Percentiles rank a stretch among this genome's conserved stretches.
phyloP scores from a whole-genome alignment of 2,329 filamentous ascomycete genomes.

The Xylariaceae sp. region DNA sequence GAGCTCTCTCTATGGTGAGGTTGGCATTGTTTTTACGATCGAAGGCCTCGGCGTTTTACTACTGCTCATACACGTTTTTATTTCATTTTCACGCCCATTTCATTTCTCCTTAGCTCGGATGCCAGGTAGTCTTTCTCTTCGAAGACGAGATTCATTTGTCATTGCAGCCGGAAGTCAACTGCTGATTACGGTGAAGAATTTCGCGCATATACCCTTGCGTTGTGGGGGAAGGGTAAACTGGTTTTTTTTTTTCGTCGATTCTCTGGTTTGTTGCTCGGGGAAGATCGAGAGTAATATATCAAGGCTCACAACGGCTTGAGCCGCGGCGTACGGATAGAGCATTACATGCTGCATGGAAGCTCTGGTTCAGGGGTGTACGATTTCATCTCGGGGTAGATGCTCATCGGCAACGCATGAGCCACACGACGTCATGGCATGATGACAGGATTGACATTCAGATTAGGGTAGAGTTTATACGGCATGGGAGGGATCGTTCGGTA shows the following conservation, averaged over 20 bases:
- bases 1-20: constrained; percentile 18
- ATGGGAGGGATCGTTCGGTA: constrained; percentile 16
- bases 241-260: constrained; percentile 19
- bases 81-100: constrained; percentile 18
- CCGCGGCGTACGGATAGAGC: constrained; percentile 16
- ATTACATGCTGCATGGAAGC: constrained; percentile 18
- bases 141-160: constrained; percentile 17
- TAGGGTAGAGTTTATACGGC: constrained; percentile 21
- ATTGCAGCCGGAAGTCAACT: constrained; percentile 22
- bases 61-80: constrained; percentile 14
- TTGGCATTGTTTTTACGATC: constrained; percentile 15
- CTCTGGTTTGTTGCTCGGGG: constrained; percentile 23
- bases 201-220: constrained; percentile 28
- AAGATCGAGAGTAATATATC: constrained; percentile 27
- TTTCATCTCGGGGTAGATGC: constrained; percentile 9
- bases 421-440: constrained; percentile 17
- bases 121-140: constrained; percentile 13
- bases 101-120: constrained; percentile 15
- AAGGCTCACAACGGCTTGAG: constrained; percentile 20
- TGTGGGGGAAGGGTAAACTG: constrained; percentile 20
- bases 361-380: constrained; percentile 17
- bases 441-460: constrained; percentile 20
- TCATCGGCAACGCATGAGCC: constrained; percentile 7
- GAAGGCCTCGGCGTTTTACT: constrained; percentile 12
- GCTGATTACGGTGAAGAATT: constrained; percentile 27